phyloP scores from a whole-genome alignment of 495 filamentous ascomycete genomes.

The Penicillium samsonianum region DNA sequence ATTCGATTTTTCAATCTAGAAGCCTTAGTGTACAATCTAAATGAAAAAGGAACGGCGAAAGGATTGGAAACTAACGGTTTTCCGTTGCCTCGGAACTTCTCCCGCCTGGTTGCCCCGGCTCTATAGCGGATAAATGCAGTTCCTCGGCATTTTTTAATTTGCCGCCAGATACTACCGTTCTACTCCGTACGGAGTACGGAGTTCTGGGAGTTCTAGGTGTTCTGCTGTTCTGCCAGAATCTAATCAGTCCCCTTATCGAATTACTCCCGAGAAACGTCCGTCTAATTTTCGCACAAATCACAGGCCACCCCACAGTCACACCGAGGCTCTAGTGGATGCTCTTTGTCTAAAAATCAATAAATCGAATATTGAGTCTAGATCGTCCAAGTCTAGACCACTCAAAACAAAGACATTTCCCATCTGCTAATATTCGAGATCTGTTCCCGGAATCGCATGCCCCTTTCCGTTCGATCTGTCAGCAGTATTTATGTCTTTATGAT shows the following conservation, averaged over 20 bases:
- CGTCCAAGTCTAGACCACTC: constrained; percentile 6
- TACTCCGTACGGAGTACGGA: neutral
- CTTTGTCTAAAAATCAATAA: constrained; percentile 1
- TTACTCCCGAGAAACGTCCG: neutral
- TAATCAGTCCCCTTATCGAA: neutral
- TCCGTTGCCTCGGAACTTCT: constrained; percentile 5
- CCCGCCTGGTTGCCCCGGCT: neutral
- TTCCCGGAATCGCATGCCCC: neutral
- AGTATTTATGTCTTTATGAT: neutral
- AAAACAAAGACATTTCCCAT: constrained; percentile 14
- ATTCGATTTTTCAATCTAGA: neutral
- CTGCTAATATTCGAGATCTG: neutral
- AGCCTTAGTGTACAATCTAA: neutral
- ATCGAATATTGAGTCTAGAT: neutral
- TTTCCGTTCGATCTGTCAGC: neutral
- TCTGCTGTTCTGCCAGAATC: neutral
- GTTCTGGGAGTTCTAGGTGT: neutral
- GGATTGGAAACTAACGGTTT: constrained; percentile 11
- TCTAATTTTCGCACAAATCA: constrained; percentile 21
- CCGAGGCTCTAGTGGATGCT: neutral
- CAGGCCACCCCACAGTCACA: neutral
- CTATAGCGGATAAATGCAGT: constrained; percentile 12
- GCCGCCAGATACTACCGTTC: neutral
- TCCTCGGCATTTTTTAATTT: constrained; percentile 7
- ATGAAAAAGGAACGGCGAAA: neutral